Evolutionary conservation across 768 basidiomycete species (phyloP).

Genomic region (Pulveroboletus sp.): DNA sequence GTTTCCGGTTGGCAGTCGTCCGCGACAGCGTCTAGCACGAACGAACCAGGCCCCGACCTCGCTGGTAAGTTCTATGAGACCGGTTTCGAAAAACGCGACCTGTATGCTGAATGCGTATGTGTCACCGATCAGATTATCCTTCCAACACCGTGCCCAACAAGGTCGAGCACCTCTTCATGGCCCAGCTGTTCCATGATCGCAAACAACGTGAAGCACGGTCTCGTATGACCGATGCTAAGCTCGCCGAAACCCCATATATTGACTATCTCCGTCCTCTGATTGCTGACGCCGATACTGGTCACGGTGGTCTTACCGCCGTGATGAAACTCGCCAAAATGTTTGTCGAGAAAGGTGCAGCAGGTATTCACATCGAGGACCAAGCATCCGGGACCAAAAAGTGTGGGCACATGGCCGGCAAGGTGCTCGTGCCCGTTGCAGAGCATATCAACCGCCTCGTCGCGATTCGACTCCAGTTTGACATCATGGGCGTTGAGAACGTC

Average conservation of each 20-base stretch:
- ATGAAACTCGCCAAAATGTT: slow-evolving; percentile 99
- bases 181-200: slow-evolving; percentile 98
- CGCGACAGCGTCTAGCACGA: slow-evolving; percentile 87
- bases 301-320: slow-evolving; percentile 95
- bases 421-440: slow-evolving; percentile 94
- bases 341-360: slow-evolving; percentile 96
- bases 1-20: slow-evolving; percentile 96
- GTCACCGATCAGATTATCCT: slow-evolving; percentile 69
- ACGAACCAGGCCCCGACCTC: slow-evolving; percentile 98
- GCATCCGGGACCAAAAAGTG: slow-evolving; percentile 97
- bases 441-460: slow-evolving; percentile 98
- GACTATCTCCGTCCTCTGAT: slow-evolving; percentile 94
- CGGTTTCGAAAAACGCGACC: too few relatives aligned
- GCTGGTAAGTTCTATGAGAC: slow-evolving; percentile 54
- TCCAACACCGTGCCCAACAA: slow-evolving; percentile 99
- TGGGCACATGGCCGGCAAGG: slow-evolving; percentile 92
- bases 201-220: slow-evolving; percentile 87
- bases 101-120: slow-evolving; percentile 2
- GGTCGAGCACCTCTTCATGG: slow-evolving; percentile 96
- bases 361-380: slow-evolving; percentile 97
- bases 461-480: slow-evolving; percentile 94
- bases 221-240: slow-evolving; percentile 62
- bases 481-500: slow-evolving; percentile 97
- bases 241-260: slow-evolving; percentile 61
- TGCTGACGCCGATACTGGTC: slow-evolving; percentile 97